phyloP scores from a whole-genome alignment of 768 basidiomycete genomes.

The Collybia mongolica region DNA sequence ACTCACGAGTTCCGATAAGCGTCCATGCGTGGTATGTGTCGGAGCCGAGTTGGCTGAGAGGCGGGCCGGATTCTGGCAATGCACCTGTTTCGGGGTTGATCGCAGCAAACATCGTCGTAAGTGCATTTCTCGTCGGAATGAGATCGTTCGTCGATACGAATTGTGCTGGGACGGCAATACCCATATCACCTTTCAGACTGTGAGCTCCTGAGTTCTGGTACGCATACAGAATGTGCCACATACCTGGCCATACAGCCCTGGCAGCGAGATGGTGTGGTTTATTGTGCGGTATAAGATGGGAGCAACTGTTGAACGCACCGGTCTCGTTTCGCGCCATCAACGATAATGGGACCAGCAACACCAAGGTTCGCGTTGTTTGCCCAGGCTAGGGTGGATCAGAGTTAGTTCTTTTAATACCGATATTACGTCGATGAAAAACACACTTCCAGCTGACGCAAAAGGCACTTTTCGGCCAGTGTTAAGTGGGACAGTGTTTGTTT shows the following conservation, averaged over 20 bases:
- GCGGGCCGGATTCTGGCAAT: constrained; percentile 53
- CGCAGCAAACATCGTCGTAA: constrained; percentile 56
- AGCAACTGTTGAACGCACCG: constrained; percentile 27
- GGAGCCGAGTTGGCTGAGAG: constrained; percentile 41
- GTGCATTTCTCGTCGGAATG: constrained; percentile 51
- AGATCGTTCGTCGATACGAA: constrained; percentile 64
- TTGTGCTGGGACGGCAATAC: constrained; percentile 58
- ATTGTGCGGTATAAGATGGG: too few species aligned
- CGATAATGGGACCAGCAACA: constrained; percentile 57
- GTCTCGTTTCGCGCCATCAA: constrained; percentile 61
- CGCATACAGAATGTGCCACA: not conserved
- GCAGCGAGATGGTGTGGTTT: not conserved
- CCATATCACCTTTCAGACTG: constrained; percentile 49
- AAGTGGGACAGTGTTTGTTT: constrained; percentile 52
- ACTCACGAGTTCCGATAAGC: constrained; percentile 51
- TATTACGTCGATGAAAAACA: constrained; percentile 8
- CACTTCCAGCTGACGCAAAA: constrained; percentile 42
- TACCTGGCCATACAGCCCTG: constrained; percentile 60
- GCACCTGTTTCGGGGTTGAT: constrained; percentile 54
- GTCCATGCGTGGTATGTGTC: constrained; percentile 65
- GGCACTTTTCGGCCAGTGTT: constrained; percentile 51
- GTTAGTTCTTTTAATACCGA: not conserved
- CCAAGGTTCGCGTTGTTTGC: constrained; percentile 54
- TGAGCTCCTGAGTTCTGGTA: too few species aligned
- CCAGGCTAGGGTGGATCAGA: constrained; percentile 36